These are phyloP conservation scores for Marsdenia floribunda DNA, from an alignment of 257 asterid genomes.

Conservation along the genomic window DNA sequence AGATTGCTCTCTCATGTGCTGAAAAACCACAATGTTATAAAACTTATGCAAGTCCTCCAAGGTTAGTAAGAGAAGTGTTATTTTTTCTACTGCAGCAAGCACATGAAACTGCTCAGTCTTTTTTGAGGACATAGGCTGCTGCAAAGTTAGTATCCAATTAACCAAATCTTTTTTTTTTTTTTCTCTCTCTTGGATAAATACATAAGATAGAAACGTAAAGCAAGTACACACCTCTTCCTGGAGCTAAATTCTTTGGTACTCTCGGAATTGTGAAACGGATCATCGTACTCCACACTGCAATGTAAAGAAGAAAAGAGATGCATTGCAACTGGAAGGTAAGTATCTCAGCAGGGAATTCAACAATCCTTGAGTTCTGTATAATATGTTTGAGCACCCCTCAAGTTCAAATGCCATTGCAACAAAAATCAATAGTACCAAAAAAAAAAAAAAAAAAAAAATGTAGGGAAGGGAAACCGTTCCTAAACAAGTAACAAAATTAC, in stretches of 20 bases:
- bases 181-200: not conserved
- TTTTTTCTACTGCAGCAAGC: not conserved
- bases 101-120: not conserved
- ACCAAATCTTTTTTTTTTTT: not conserved
- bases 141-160: not conserved
- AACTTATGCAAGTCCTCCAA: too few relatives aligned
- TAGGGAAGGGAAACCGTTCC: not conserved
- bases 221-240: conserved; percentile 39
- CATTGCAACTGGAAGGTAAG: not conserved
- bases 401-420: not conserved
- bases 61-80: not conserved
- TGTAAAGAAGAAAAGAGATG: conserved; percentile 2
- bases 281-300: conserved; percentile 39
- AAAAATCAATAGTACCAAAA: not conserved
- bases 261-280: conserved; percentile 30
- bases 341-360: not conserved
- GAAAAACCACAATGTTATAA: too few relatives aligned
- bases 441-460: not conserved
- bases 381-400: not conserved
- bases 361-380: not conserved
- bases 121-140: not conserved
- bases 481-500: not conserved
- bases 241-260: conserved; percentile 34
- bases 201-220: not conserved
- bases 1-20: not conserved